phyloP scores from a whole-genome alignment of 78 protist species.

The Emiliania huxleyi region DNA sequence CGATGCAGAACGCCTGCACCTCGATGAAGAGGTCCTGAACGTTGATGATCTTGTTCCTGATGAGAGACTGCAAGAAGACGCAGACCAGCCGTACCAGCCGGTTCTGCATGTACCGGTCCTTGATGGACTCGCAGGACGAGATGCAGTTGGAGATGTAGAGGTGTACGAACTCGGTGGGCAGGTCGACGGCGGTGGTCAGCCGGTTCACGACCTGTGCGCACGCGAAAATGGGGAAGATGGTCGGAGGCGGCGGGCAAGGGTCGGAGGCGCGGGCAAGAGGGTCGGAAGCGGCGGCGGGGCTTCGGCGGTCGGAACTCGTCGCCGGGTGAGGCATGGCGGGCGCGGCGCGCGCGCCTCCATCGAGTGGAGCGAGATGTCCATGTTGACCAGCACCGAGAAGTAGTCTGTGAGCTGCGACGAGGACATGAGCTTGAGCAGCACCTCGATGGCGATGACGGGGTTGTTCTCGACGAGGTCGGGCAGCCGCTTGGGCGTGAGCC shows the following conservation, averaged over 20 bases:
- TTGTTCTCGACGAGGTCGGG: slow-evolving; percentile 82
- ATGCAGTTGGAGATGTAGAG: slow-evolving; percentile 87
- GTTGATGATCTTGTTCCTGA: slow-evolving; percentile 79
- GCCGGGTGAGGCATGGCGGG: too few species aligned
- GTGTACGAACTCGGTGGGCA: slow-evolving; percentile 81
- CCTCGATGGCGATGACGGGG: slow-evolving; percentile 80
- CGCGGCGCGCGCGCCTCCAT: too few species aligned
- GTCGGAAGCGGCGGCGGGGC: too few species aligned
- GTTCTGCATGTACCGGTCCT: slow-evolving; percentile 73
- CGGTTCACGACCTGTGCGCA: slow-evolving; percentile 73
- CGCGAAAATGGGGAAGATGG: too few species aligned
- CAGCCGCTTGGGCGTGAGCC: slow-evolving; percentile 70
- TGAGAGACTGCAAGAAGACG: slow-evolving; percentile 83
- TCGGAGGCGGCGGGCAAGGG: too few species aligned
- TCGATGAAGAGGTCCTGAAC: slow-evolving; percentile 62
- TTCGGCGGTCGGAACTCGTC: too few species aligned
- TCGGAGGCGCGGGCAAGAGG: too few species aligned
- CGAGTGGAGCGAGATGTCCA: slow-evolving; percentile 70
- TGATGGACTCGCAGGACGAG: slow-evolving; percentile 64
- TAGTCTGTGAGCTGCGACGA: slow-evolving; percentile 68
- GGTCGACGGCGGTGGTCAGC: slow-evolving; percentile 78
- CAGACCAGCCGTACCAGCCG: slow-evolving; percentile 84
- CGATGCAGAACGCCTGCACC: slow-evolving; percentile 61
- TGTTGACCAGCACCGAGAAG: slow-evolving; percentile 66
- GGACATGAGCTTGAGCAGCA: slow-evolving; percentile 70